Evolutionary conservation across 1,284 basidiomycete species (phyloP), one percentile per base, ranked within the genome.

Genomic region (Pseudozyma tsukubaensis): DNA sequence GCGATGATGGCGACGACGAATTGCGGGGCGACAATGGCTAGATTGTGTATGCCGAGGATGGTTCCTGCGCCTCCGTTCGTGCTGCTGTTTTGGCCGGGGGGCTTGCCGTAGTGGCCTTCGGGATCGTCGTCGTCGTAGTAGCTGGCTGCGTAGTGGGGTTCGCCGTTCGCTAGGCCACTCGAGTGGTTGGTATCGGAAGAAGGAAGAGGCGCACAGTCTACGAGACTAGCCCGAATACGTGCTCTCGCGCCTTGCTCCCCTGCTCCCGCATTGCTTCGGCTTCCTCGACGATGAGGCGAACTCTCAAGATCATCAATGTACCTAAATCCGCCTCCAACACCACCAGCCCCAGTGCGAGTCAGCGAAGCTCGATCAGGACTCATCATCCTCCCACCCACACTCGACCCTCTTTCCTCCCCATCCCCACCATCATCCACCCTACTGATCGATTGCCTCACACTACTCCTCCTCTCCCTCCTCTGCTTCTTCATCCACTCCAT

Each of bases 41-140:
- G 87, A 80, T 97, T 97, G 85, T 98, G 95, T 44, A 98, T 95
- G 3, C 95, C 95, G 49, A 97, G 88, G 49, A 97, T 91, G 1
- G 95, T 95, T n/a, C 95, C 94, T 0, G 93, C 92, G 47, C 92
- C 86, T 7, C 57, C 55, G 7, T 14, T 29, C 8, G 16, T 19
- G 11, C 37, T 36, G 21, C 39, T 35, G 18, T 13, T 19, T n/a
- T 32, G 13, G 10, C 16, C 34, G 12, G 29, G 2, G 29, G 1
- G 21, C 40, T 39, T 11, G 47, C 42, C 14, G 21, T 19, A 49
- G 11, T 40, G 21, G 32, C 9, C 13, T 21, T 32, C n/a, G 14
- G 16, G 24, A 29, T 29, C 24, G 24, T 29, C 24, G 6, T 29
- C 24, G 24, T 29, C 24, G 24, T 29, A 29, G 24, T 29, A 29